phyloP scores from a whole-genome alignment of 805 yeast genomes.

The Huiozyma naganishii region DNA sequence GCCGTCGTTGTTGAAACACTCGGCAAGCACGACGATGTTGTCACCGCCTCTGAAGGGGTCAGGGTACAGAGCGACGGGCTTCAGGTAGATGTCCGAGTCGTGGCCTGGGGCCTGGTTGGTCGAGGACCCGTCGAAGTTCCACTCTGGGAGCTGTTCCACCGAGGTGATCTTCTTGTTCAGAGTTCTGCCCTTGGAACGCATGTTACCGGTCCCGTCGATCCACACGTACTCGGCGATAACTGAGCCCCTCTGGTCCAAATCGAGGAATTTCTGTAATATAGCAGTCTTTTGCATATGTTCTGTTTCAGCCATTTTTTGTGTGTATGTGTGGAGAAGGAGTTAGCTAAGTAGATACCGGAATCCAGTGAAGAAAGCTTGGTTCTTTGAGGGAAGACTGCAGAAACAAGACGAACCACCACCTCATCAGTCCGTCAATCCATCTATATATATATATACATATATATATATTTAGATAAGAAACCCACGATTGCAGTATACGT shows the following conservation, averaged over 20 bases:
- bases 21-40: constrained; percentile 87
- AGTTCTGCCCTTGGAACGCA: constrained; percentile 93
- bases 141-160: constrained; percentile 86
- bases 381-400: not conserved
- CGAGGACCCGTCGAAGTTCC: constrained; percentile 99
- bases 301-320: not conserved
- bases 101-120: constrained; percentile 98
- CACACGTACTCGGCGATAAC: constrained; percentile 95
- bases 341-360: not conserved
- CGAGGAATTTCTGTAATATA: constrained; percentile 72
- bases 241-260: constrained; percentile 74
- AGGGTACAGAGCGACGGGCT: constrained; percentile 91
- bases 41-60: constrained; percentile 98
- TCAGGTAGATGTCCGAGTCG: constrained; percentile 87
- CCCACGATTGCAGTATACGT: too few relatives aligned
- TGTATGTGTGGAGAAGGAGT: not conserved
- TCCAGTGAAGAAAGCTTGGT: not conserved
- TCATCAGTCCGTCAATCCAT: too few relatives aligned
- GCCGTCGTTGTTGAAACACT: constrained; percentile 97
- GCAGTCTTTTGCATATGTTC: constrained; percentile 48
- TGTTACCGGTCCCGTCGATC: constrained; percentile 86
- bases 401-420: not conserved
- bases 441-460: too few relatives aligned
- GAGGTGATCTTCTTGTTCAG: constrained; percentile 54
- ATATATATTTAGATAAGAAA: too few relatives aligned